These are phyloP conservation scores for Cydonia oblonga DNA, from an alignment of 331 rosid species.

Conservation along the genomic window DNA sequence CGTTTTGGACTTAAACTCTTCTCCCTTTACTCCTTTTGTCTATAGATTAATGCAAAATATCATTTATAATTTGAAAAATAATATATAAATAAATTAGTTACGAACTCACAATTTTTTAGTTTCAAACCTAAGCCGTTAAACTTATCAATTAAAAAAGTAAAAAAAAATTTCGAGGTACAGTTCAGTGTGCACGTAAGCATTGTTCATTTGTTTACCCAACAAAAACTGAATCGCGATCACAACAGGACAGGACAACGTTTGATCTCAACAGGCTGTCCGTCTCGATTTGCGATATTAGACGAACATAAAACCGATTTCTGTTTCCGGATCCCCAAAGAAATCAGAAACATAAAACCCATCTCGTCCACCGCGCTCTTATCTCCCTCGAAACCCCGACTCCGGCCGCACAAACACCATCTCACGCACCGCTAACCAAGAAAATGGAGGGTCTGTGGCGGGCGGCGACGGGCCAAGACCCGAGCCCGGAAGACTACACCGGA, in stretches of 20 bases:
- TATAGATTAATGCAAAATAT: too few species aligned
- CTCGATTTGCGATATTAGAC: not conserved
- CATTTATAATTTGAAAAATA: too few species aligned
- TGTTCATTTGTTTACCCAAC: too few species aligned
- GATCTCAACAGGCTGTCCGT: not conserved
- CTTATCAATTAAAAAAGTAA: too few species aligned
- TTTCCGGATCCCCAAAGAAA: too few species aligned
- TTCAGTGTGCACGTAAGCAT: not conserved
- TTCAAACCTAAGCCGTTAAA: too few species aligned
- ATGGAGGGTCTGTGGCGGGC: conserved; percentile 73
- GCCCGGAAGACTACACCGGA: conserved; percentile 42
- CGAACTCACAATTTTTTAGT: too few species aligned
- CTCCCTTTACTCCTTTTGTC: too few species aligned
- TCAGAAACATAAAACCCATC: not conserved
- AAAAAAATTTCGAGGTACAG: too few species aligned
- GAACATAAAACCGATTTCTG: not conserved
- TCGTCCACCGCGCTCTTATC: not conserved
- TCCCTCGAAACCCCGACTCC: not conserved
- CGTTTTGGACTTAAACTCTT: too few species aligned
- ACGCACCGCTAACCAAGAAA: not conserved
- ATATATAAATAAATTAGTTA: too few species aligned
- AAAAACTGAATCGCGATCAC: not conserved
- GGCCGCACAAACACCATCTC: not conserved
- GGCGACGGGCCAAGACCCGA: conserved; percentile 42
- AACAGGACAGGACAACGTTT: not conserved